Conservation (phyloP, 345 rosid species). For the Abelmoschus esculentus region DNA sequence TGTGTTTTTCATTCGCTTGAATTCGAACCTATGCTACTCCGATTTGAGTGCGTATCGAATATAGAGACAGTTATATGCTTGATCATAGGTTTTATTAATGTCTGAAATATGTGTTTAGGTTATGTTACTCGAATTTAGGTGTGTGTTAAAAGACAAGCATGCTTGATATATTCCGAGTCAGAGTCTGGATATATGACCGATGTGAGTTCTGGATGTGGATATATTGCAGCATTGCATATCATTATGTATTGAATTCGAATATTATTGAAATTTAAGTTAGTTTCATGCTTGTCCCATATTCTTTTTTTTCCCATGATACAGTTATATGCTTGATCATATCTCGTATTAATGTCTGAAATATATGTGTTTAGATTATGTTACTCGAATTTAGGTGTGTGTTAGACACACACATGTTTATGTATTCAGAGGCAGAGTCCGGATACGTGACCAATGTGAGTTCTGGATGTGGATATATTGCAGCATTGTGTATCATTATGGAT, state of each 20-base stretch:
- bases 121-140: neutral
- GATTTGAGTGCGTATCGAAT: too few species aligned
- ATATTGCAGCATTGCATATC: neutral
- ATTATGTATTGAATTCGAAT: neutral
- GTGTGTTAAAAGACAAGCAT: neutral
- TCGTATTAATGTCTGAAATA: neutral
- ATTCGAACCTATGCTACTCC: neutral
- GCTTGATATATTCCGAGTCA: neutral
- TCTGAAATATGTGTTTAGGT: neutral
- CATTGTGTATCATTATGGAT: neutral
- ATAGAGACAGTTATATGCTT: too few species aligned
- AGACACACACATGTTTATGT: neutral
- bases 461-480: neutral
- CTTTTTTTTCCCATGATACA: neutral
- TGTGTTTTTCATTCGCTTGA: neutral
- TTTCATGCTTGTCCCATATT: conserved; percentile 5
- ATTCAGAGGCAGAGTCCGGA: neutral
- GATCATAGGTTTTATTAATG: neutral
- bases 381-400: neutral
- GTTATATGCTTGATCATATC: too few species aligned
- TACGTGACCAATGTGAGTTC: neutral
- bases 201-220: neutral
- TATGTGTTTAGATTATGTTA: neutral
- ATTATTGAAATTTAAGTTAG: neutral
- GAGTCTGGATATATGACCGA: too few species aligned